Evolutionary conservation across 192 early-diverging fungal genomes (phyloP), one percentile per base, ranked within the genome.

Genomic region (Glomus cerebriforme): DNA sequence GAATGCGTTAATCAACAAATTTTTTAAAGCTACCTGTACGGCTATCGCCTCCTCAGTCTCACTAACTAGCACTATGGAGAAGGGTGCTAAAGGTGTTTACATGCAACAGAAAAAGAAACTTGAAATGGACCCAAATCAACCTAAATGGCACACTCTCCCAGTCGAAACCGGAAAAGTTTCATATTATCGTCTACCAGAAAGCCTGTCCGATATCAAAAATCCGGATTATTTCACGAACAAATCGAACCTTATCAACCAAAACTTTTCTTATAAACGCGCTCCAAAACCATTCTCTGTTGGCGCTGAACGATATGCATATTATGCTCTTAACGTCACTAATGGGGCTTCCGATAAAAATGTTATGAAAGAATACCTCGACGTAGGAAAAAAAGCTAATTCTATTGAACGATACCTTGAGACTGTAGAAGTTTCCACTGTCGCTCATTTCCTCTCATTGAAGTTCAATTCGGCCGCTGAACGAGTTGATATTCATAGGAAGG

Each of bases 241-340:
- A 49, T 54, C 45, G 15, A 73, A 73, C 24, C 19, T 49, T 37
- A 31, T n/a, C n/a, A 0, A 22, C n/a, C 37, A 58, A 49, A 73
- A 27, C 8, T n/a, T 35, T 17, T 47, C 19, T 19, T 73, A 27
- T 31, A 73, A 73, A 49, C 22, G 19, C 9, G 39, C 71, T 17
- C 22, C 39, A 58, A 7, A 73, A 24, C 71, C 71, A 58, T 73
- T 73, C 43, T 73, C 71, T 26, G 43, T 58, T 58, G 71, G 71
- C 9, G 71, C 71, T 7, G 71, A 73, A 58, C 39, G 71, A 54
- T 73, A 73, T n/a, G 71, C 71, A 73, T 73, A 73, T 49, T 73
- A 27, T 73, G 71, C 24, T 58, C 37, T 73, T 29, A n/a, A 73
- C 10, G 31, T 31, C 31, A 22, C 19, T 0, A 4, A 10, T 7